Conservation (phyloP, 495 filamentous ascomycete genomes). For the Aspergillus kassunensis region DNA sequence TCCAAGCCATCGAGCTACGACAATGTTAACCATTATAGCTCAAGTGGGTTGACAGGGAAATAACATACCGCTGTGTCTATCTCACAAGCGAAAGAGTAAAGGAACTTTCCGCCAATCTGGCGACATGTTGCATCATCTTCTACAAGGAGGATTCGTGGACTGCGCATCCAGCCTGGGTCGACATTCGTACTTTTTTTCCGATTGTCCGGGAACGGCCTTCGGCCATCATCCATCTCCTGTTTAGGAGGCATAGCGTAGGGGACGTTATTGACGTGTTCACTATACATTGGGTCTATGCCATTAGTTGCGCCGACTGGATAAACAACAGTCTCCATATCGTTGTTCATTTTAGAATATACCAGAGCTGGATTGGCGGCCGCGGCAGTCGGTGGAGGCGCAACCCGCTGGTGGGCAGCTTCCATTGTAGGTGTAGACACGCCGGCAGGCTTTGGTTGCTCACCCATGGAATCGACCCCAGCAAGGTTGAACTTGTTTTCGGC, state of each 20-base stretch:
- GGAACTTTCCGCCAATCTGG: constrained; percentile 89
- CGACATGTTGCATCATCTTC: constrained; percentile 95
- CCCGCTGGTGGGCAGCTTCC: constrained; percentile 34
- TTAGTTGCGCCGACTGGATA: constrained; percentile 87
- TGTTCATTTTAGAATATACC: constrained; percentile 49
- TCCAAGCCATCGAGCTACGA: constrained; percentile 80
- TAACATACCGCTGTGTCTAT: constrained; percentile 89
- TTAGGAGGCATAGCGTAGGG: constrained; percentile 72
- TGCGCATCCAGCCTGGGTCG: constrained; percentile 77
- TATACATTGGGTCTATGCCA: constrained; percentile 92
- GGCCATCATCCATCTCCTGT: constrained; percentile 48
- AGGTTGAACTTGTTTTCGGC: constrained; percentile 74
- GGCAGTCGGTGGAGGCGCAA: constrained; percentile 42
- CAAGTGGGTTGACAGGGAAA: constrained; percentile 24
- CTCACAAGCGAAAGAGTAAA: constrained; percentile 80
- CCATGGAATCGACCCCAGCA: constrained; percentile 70
- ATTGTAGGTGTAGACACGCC: constrained; percentile 42
- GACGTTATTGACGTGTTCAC: constrained; percentile 90
- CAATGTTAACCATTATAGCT: constrained; percentile 13
- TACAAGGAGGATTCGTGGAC: constrained; percentile 84
- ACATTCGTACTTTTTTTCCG: constrained; percentile 65
- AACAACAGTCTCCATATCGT: constrained; percentile 75
- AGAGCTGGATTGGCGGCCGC: constrained; percentile 48
- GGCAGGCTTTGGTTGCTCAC: constrained; percentile 61
- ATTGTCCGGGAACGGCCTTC: constrained; percentile 47